Evolutionary conservation across 2,329 filamentous ascomycete genomes (phyloP).

Genomic region (Pseudogymnoascus sp.): DNA sequence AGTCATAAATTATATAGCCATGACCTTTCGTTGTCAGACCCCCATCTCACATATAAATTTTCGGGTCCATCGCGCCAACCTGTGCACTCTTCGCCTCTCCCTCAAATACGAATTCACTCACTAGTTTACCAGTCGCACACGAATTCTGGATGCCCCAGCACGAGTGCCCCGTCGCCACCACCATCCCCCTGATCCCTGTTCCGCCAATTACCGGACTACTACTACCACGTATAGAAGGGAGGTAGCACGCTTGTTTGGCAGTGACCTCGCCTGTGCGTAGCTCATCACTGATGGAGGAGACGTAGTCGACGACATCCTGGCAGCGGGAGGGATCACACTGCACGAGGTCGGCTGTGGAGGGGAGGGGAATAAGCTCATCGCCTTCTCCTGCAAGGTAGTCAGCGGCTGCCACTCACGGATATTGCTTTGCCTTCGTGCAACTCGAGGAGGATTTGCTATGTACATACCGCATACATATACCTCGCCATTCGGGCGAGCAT

Average conservation of each 20-base stretch:
- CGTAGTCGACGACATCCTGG: slow-evolving; percentile 76
- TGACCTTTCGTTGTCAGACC: neutral
- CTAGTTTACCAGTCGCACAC: slow-evolving; percentile 74
- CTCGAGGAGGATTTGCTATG: neutral
- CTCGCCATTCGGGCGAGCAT: slow-evolving; percentile 77
- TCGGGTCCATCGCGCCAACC: neutral
- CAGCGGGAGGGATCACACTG: slow-evolving; percentile 67
- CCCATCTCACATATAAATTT: slow-evolving; percentile 5
- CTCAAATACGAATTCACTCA: slow-evolving; percentile 71
- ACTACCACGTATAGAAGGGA: slow-evolving; percentile 50
- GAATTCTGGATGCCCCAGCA: slow-evolving; percentile 97
- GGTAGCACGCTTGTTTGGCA: slow-evolving; percentile 79
- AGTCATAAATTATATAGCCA: neutral
- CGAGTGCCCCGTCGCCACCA: slow-evolving; percentile 81
- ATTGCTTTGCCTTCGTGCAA: neutral
- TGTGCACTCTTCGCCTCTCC: slow-evolving; percentile 38
- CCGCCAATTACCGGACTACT: slow-evolving; percentile 64
- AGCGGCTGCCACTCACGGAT: neutral
- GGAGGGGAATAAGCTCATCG: slow-evolving; percentile 66
- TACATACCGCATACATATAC: slow-evolving; percentile 71
- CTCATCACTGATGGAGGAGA: slow-evolving; percentile 55
- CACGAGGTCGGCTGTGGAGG: slow-evolving; percentile 66
- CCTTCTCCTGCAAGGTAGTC: slow-evolving; percentile 52
- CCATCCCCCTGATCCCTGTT: slow-evolving; percentile 64
- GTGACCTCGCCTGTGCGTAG: slow-evolving; percentile 63